These are phyloP conservation scores for Penicillium sp. DNA, from an alignment of 2,329 filamentous ascomycete genomes.

Conservation along the genomic window DNA sequence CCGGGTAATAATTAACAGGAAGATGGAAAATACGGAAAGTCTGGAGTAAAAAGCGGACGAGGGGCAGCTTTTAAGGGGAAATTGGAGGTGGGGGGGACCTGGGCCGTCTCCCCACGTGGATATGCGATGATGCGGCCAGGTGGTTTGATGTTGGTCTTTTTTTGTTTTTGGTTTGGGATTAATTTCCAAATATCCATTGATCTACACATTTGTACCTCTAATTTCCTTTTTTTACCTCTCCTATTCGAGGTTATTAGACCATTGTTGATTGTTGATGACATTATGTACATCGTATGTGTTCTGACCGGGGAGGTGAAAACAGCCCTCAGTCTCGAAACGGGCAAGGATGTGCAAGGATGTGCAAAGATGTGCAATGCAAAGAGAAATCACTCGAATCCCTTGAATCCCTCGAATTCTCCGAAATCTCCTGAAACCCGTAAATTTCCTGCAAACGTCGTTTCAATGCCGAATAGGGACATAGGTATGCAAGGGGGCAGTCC, in stretches of 20 bases:
- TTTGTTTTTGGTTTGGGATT: background rate
- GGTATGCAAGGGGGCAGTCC: background rate
- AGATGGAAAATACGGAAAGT: background rate
- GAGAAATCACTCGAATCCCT: background rate
- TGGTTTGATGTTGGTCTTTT: background rate
- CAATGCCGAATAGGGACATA: background rate
- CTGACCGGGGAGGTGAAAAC: background rate
- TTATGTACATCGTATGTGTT: background rate
- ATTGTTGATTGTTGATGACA: background rate
- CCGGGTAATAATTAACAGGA: slow-evolving; percentile 1
- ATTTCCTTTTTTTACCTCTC: background rate
- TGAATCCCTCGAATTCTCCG: background rate
- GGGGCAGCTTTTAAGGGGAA: slow-evolving; percentile 19
- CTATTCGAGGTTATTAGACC: background rate
- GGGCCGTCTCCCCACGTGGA: slow-evolving; percentile 4
- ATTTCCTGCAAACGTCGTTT: background rate
- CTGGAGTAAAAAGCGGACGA: slow-evolving; percentile 10
- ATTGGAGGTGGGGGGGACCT: slow-evolving; percentile 5
- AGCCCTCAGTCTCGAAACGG: background rate
- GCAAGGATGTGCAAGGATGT: background rate
- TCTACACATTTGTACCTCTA: background rate
- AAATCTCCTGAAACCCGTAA: background rate
- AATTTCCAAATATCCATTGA: background rate
- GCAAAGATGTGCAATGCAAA: background rate
- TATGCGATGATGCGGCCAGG: slow-evolving; percentile 11